Evolutionary conservation across 2,329 filamentous ascomycete species (phyloP), one percentile per base, ranked within the genome.

Genomic region (Fusarium chaquense): DNA sequence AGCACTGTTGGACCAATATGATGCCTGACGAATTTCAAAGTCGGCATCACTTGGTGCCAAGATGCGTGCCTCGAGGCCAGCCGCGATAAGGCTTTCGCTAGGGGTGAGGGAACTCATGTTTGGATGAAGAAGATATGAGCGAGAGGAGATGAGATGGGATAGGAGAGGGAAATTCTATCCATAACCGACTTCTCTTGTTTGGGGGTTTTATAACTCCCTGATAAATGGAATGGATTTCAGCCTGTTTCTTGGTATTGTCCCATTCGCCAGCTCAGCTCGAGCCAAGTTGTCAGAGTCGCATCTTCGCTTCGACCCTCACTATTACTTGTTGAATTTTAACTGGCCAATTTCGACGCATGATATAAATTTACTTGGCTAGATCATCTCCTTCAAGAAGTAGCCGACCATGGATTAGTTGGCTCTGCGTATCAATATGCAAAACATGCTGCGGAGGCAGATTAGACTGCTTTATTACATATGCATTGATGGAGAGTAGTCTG

Each of bases 1-100:
- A 20, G 65, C 65, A 18, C 66, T 69, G 35, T 62, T 69, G 40
- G 65, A 69, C 65, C 65, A 69, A 52, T 70, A 70, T 18, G 67
- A 70, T 2, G 70, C 68, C 43, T 70, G 63, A 40, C 68, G 68
- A 30, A 49, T 58, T 4, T 32, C 46, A 24, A 56, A 70, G 22
- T 65, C 62, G 3, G 67, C 36, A 52, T 70, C 62, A 2, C 35
- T 41, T 2, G 58, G 62, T 13, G 36, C 32, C n/a, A 68, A 41
- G 24, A 70, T 43, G 1, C 46, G 58, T 16, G 62, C 38, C 26
- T 57, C 47, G 6, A 70, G 63, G 4, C 67, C 67, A 41, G 63
- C 67, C 11, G 30, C 55, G 9, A 67, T 11, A 2, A 70, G 63
- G 16, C 49, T 38, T 38, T 64, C 45, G 2, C 58, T 58, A 12